These are phyloP conservation scores for Penicillium salamii DNA, from an alignment of 495 filamentous ascomycete species.

Conservation along the genomic window DNA sequence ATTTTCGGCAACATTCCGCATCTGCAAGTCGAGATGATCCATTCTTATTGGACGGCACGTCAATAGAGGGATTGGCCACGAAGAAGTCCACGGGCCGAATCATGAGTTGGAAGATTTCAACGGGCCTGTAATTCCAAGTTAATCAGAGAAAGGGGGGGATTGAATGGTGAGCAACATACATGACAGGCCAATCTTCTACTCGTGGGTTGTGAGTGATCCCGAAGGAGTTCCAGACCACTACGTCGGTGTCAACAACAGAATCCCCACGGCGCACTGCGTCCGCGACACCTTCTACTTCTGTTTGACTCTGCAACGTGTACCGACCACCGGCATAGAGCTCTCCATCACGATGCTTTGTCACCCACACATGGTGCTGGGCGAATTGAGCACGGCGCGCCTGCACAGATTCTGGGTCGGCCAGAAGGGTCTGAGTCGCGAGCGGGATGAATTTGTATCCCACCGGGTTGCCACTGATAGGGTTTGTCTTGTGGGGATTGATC, in stretches of 20 bases:
- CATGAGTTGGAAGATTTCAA: conserved; percentile 58
- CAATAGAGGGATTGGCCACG: conserved; percentile 67
- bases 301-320: conserved; percentile 79
- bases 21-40: conserved; percentile 47
- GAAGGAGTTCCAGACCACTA: conserved; percentile 53
- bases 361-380: conserved; percentile 81
- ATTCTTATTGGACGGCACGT: conserved; percentile 63
- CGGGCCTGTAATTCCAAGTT: conserved; percentile 37
- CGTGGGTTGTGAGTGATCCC: conserved; percentile 64
- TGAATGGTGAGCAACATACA: conserved; percentile 37
- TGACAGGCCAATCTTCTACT: conserved; percentile 66
- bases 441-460: conserved; percentile 81
- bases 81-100: conserved; percentile 79
- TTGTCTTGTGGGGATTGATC: conserved; percentile 64
- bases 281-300: conserved; percentile 57
- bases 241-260: conserved; percentile 48
- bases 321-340: conserved; percentile 83
- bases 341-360: conserved; percentile 72
- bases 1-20: conserved; percentile 32
- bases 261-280: conserved; percentile 53
- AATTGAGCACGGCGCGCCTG: conserved; percentile 81
- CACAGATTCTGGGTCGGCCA: conserved; percentile 71
- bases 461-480: conserved; percentile 71
- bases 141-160: not conserved
- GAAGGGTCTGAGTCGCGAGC: conserved; percentile 72